Evolutionary conservation across 169 alveolate genomes (phyloP), one percentile per base, ranked within the genome.

Genomic region (Cryptosporidium baileyi): DNA sequence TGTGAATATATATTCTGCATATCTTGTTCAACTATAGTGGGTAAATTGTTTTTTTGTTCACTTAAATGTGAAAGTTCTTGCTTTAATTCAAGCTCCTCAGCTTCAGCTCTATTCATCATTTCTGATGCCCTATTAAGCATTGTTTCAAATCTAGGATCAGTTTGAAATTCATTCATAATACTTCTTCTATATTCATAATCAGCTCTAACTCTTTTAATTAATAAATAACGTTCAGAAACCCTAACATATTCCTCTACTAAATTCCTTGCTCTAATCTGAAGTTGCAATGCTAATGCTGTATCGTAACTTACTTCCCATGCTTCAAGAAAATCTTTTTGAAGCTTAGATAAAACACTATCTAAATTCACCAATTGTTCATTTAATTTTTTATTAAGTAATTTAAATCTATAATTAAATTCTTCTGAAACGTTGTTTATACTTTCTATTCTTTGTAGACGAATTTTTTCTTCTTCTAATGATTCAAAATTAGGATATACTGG

Each of bases 121-220:
- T 65, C 81, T 7, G 81, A 45, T 17, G 81, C 81, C 30, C 81
- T 65, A 49, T 41, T 65, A 28, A 65, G 40, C 81, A 65, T 65
- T 26, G 40, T 52, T 38, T 65, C 81, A 26, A 65, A 65, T 9
- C 81, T 51, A 9, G 81, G 63, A 49, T 65, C 81, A 8, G 63
- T 57, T 49, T 65, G 81, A 17, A 65, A 65, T 30, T 65, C 81
- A 4, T 24, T 47, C n/a, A 65, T 57, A 45, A 65, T 26, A 49
- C 81, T 65, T 28, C 49, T 65, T 47, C 81, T 45, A 65, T 65
- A 65, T 47, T 65, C 81, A 65, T 47, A 65, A 24, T 65, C 81
- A 45, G 81, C 81, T 11, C 30, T 65, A 30, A 65, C 81, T 19
- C 81, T 32, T 41, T 65, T 45, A n/a, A 65, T 45, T 44, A 65